These are phyloP conservation scores for Rhodotorula sp. DNA, from an alignment of 1,284 basidiomycete species.

Conservation along the genomic window DNA sequence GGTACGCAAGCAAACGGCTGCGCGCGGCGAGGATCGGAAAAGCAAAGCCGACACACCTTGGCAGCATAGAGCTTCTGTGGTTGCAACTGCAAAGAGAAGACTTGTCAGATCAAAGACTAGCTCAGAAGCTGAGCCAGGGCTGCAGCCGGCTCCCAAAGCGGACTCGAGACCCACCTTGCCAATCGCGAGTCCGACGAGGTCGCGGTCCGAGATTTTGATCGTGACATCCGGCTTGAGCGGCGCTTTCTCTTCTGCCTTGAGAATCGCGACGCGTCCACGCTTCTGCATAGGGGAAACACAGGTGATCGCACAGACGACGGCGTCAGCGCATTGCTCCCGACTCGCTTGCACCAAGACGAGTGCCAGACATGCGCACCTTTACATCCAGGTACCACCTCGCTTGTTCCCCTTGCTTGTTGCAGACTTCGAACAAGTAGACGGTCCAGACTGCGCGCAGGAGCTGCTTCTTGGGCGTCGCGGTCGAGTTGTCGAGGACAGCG, in stretches of 20 bases:
- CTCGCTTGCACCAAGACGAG: no score
- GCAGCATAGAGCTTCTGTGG: constrained; percentile 32
- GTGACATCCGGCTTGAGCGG: constrained; percentile 28
- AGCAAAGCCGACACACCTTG: constrained; percentile 19
- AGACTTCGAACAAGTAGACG: constrained; percentile 26
- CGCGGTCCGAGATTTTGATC: constrained; percentile 19
- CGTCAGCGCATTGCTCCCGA: background rate
- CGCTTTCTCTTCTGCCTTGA: constrained; percentile 12
- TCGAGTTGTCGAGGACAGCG: constrained; percentile 14
- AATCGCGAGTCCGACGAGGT: constrained; percentile 28
- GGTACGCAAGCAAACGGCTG: background rate
- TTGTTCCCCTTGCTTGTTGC: constrained; percentile 1
- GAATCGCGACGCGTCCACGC: constrained; percentile 1
- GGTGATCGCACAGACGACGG: background rate
- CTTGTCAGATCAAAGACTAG: no score
- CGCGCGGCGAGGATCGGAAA: background rate
- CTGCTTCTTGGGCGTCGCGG: constrained; percentile 17
- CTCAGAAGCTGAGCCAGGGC: background rate
- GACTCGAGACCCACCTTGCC: constrained; percentile 10
- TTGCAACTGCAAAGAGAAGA: constrained; percentile 3
- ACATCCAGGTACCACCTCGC: constrained; percentile 31
- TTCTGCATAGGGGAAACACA: constrained; percentile 4
- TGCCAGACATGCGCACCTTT: constrained; percentile 18
- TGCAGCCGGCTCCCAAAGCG: background rate
- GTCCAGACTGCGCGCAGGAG: constrained; percentile 24